These are phyloP conservation scores for Salix dunnii DNA, from an alignment of 345 rosid species.

Conservation along the genomic window DNA sequence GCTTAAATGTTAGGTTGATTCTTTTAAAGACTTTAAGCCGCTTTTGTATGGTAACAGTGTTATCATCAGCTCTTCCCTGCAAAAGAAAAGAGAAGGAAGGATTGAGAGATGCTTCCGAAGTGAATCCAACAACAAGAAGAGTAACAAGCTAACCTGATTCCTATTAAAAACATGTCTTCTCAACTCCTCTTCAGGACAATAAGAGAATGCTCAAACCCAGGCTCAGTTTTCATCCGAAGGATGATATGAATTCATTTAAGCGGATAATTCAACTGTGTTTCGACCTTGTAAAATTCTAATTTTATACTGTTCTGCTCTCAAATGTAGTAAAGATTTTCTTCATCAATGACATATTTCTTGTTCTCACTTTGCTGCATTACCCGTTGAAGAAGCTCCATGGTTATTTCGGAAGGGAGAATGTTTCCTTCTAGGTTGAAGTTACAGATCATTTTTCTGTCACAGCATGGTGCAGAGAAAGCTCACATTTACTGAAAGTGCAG, in stretches of 20 bases:
- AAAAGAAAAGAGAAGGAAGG: no score
- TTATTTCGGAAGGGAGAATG: slow-evolving; percentile 80
- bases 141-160: slow-evolving; percentile 53
- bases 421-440: slow-evolving; percentile 65
- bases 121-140: background rate
- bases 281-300: background rate
- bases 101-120: background rate
- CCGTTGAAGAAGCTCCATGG: slow-evolving; percentile 67
- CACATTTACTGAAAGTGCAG: slow-evolving; percentile 1
- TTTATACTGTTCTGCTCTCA: slow-evolving; percentile 59
- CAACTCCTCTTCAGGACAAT: slow-evolving; percentile 64
- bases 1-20: slow-evolving; percentile 60
- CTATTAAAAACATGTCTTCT: slow-evolving; percentile 54
- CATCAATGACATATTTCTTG: slow-evolving; percentile 65
- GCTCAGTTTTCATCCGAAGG: slow-evolving; percentile 52
- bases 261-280: no score
- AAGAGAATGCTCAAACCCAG: slow-evolving; percentile 54
- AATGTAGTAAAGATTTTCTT: slow-evolving; percentile 68
- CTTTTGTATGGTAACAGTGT: slow-evolving; percentile 60
- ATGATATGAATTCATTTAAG: background rate
- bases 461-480: background rate
- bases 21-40: slow-evolving; percentile 54
- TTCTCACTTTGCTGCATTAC: slow-evolving; percentile 58
- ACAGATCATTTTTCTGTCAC: slow-evolving; percentile 57
- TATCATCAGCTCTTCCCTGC: no score